Evolutionary conservation across 345 rosid genomes (phyloP).

Genomic region (Theobroma cacao): DNA sequence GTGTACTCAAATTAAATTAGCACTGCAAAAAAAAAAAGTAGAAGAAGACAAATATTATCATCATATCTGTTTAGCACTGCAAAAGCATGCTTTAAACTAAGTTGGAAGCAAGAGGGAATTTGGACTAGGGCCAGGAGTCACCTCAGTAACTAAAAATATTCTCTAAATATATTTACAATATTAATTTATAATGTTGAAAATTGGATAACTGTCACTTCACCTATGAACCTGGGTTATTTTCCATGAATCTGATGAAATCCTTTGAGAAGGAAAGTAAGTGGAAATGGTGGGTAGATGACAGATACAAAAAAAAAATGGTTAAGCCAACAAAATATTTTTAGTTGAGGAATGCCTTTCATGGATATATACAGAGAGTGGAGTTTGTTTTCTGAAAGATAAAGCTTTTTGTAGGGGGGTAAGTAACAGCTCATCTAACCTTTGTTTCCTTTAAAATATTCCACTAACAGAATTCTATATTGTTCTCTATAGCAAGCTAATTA

Average conservation of each 20-base stretch:
- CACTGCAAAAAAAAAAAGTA: not conserved
- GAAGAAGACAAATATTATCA: too few relatives aligned
- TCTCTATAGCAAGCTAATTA: not conserved
- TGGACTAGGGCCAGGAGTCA: not conserved
- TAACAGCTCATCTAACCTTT: conserved; percentile 8
- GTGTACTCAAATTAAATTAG: too few relatives aligned
- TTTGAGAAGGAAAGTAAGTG: conserved; percentile 2
- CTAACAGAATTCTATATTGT: not conserved
- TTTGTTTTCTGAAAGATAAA: conserved; percentile 1
- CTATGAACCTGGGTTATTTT: not conserved
- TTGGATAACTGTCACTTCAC: not conserved
- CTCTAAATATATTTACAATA: not conserved
- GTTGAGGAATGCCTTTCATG: conserved; percentile 20
- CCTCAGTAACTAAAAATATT: not conserved
- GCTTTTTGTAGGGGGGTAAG: not conserved
- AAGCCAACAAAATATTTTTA: conserved; percentile 16
- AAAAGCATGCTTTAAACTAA: too few relatives aligned
- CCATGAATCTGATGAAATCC: not conserved
- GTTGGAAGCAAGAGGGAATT: not conserved
- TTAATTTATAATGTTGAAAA: not conserved
- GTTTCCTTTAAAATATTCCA: not conserved
- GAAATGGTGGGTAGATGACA: conserved; percentile 6
- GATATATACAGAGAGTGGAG: not conserved
- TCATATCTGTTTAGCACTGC: not conserved
- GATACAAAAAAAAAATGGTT: conserved; percentile 2